Evolutionary conservation across 805 yeast genomes (phyloP), one percentile per base, ranked within the genome.

Genomic region (Clavispora santaluciae): DNA sequence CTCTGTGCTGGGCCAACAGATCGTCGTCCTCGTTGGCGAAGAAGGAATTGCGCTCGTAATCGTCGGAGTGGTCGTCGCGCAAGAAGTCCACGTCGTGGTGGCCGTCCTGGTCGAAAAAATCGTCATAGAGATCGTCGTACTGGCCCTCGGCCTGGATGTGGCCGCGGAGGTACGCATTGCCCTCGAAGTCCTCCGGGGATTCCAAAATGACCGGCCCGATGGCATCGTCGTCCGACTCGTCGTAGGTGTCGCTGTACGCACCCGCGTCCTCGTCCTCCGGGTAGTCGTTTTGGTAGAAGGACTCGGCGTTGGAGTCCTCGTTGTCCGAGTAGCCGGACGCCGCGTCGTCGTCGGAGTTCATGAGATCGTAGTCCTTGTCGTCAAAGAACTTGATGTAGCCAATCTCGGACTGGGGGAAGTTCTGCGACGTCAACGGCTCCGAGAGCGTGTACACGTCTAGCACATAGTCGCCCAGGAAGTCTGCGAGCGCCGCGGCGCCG

Each of bases 221-320:
- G 33, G 42, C 36, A 12, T 42, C 47, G 22, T 53, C 53, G 5
- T 48, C 51, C 31, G 48, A 51, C 34, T 51, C 55, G 5, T 50
- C 57, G 20, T 48, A 48, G 3, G 53, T 45, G 10, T 50, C 54
- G 34, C 51, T 50, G 30, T 36, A 43, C 1, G 44, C 46, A 5
- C 51, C 56, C 8, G 79, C 88, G 53, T 86, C 91, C 48, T 88
- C 96, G 55, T 90, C 96, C 35, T 88, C 95, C 0, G 98, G 98
- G 55, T 91, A 91, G 55, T 91, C 98, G 61, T 93, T 91, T 53
- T 80, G 79, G 58, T 91, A 91, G 55, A 81, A 90, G 41, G 86
- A 88, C 64, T 91, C 99, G 16, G 96, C 96, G 56, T 86, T 86
- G 0, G 93, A 84, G 55, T 86, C 95, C 46, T 85, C 91, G 53